A percentile compares a stretch with the other conserved stretches of the same genome.
Evolutionary conservation across 73 alveolate species (phyloP).

Genomic region (Tetrahymena borealis): DNA sequence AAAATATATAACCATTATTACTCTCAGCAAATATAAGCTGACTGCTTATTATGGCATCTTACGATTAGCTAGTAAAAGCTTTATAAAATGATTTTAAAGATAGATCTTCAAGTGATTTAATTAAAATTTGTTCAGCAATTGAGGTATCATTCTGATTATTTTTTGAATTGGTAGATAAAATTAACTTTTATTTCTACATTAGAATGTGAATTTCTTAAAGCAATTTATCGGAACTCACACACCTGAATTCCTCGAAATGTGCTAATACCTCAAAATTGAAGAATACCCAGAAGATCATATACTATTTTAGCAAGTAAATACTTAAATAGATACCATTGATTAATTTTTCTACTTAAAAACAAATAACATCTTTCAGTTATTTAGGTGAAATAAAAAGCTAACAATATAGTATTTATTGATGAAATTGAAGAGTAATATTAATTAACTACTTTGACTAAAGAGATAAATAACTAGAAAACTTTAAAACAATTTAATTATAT

Average conservation of each 20-base stretch:
- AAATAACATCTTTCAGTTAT: no score
- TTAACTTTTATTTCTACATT: not conserved
- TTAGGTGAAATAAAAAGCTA: no score
- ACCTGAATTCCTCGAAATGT: constrained; percentile 34
- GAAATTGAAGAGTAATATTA: not conserved
- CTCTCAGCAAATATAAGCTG: not conserved
- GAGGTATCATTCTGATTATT: not conserved
- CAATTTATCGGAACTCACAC: constrained; percentile 10
- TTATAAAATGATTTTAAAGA: not conserved
- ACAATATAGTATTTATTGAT: no score
- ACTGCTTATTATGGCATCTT: not conserved
- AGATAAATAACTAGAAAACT: not conserved
- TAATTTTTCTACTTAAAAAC: not conserved
- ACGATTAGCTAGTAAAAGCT: not conserved
- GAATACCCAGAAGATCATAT: constrained; percentile 4
- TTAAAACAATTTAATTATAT: not conserved
- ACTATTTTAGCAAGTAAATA: constrained; percentile 2
- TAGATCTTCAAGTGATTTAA: not conserved
- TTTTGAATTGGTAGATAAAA: not conserved
- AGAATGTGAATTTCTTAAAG: not conserved
- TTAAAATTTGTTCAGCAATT: not conserved
- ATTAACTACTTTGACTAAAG: not conserved
- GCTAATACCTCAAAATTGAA: constrained; percentile 16
- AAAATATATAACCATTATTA: not conserved
- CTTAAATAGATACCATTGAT: not conserved